A percentile compares a stretch with the other conserved stretches of the same genome.
phyloP scores from a whole-genome alignment of 768 basidiomycete species.

The Pleurotus djamor region DNA sequence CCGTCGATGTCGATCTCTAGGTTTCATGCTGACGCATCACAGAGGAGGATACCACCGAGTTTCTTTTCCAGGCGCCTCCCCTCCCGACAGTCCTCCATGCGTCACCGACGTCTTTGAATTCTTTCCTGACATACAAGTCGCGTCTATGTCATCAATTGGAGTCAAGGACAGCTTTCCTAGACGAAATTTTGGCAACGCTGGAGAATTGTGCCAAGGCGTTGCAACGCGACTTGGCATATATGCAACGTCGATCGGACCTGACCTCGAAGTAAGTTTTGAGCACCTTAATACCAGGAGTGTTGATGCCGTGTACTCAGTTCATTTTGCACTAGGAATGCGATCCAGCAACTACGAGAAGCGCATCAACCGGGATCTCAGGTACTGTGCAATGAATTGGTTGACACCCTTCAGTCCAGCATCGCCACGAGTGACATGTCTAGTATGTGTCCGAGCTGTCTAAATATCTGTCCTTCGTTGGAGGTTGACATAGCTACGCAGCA shows the following conservation, averaged over 20 bases:
- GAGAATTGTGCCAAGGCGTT: slow-evolving; percentile 60
- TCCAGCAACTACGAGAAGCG: slow-evolving; percentile 35
- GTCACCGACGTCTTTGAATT: slow-evolving; percentile 25
- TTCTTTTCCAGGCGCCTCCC: slow-evolving; percentile 54
- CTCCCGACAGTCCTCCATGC: slow-evolving; percentile 44
- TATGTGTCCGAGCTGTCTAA: slow-evolving; percentile 19
- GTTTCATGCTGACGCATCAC: background rate
- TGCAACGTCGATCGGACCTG: slow-evolving; percentile 38
- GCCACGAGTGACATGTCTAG: slow-evolving; percentile 26
- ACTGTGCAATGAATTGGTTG: slow-evolving; percentile 38
- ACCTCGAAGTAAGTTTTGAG: slow-evolving; percentile 38
- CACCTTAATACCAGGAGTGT: background rate
- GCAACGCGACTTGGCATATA: slow-evolving; percentile 53
- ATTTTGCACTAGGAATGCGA: slow-evolving; percentile 31
- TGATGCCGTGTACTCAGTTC: slow-evolving; percentile 2
- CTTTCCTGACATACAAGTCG: slow-evolving; percentile 63
- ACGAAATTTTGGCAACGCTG: slow-evolving; percentile 53
- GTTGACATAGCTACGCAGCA: slow-evolving; percentile 20
- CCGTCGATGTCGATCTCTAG: background rate
- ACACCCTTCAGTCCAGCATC: slow-evolving; percentile 34
- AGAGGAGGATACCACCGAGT: slow-evolving; percentile 54
- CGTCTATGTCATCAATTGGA: slow-evolving; percentile 60
- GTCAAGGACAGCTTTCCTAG: slow-evolving; percentile 61
- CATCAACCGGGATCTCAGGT: slow-evolving; percentile 53
- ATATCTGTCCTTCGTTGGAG: background rate